Conservation (phyloP, 805 yeast genomes). For the Metschnikowia peoriensis region DNA sequence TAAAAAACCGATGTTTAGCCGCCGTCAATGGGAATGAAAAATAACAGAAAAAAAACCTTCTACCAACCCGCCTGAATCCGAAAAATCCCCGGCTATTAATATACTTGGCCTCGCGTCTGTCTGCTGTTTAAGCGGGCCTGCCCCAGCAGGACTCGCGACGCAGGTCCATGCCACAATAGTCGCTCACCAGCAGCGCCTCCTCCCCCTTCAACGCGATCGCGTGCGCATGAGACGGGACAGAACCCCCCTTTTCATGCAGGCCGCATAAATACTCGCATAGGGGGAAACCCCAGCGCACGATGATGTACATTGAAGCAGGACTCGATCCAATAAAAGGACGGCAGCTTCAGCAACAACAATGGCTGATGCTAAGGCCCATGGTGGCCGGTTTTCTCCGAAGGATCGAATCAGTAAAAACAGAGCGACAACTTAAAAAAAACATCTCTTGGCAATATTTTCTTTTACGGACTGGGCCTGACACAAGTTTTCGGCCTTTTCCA, state of each 20-base stretch:
- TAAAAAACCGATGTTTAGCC: neutral
- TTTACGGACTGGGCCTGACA: too few relatives aligned
- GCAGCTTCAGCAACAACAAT: neutral
- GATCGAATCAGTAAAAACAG: neutral
- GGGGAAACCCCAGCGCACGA: neutral
- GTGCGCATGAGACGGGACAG: neutral
- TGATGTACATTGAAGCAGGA: neutral
- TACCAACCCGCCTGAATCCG: neutral
- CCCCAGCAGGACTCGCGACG: slow-evolving; percentile 7
- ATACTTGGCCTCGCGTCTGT: slow-evolving; percentile 3
- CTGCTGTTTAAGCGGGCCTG: slow-evolving; percentile 1
- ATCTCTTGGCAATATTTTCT: neutral
- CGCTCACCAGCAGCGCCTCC: neutral
- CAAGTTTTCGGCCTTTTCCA: too few relatives aligned
- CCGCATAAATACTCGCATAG: neutral
- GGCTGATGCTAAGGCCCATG: neutral
- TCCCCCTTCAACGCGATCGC: slow-evolving; percentile 9
- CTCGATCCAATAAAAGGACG: neutral
- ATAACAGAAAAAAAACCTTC: neutral
- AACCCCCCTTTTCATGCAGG: neutral
- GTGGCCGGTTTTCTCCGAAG: neutral
- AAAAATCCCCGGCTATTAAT: slow-evolving; percentile 5
- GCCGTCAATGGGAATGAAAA: neutral
- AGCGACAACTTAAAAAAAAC: neutral
- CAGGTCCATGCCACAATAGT: slow-evolving; percentile 9